Evolutionary conservation across 345 rosid species (phyloP), one percentile per base, ranked within the genome.

Genomic region (Eutrema japonicum): DNA sequence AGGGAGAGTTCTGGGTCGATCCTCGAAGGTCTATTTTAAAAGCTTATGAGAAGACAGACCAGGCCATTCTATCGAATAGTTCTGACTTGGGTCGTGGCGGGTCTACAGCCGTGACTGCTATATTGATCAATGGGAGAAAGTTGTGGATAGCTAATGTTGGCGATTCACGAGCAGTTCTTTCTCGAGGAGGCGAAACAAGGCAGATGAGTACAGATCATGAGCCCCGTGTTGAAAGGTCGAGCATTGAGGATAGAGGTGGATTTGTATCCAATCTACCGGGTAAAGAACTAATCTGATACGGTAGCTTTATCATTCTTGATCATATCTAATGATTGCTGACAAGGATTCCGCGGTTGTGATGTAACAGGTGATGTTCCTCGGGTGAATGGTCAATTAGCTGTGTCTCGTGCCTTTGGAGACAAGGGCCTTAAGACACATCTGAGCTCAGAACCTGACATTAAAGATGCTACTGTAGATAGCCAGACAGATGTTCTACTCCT

Each of bases 211-310:
- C 56, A 3, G 96, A 90, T 71, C 96, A 90, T 77, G 96, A 90
- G 60, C 96, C 96, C 7, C 85, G 81, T 75, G 42, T 82, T 36
- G 96, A 90, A 61, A 79, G 96, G 71, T 83, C 86, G 52, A 90
- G 83, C 79, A 90, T 90, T 76, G 96, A 90, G 72, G 79, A 82
- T 75, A 85, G 65, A 71, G 96, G 96, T 52, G 96, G 96, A 67
- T 90, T 90, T 82, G 96, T 90, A 69, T 90, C 96, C 30, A 90
- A 90, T 78, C 84, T 87, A 82, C 96, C 96, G 82, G 96, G 96
- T 90, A 47, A 59, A 42, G 14, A 59, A 18, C 7, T 58, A 13
- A 36, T 70, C 8, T 40, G 4, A 18, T 46, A 52, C 27, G 7
- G 11, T 41, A 33, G 27, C 22, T n/a, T 11, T 3, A 6, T 22